phyloP scores from a whole-genome alignment of 345 rosid species.

The Aurinia saxatilis region DNA sequence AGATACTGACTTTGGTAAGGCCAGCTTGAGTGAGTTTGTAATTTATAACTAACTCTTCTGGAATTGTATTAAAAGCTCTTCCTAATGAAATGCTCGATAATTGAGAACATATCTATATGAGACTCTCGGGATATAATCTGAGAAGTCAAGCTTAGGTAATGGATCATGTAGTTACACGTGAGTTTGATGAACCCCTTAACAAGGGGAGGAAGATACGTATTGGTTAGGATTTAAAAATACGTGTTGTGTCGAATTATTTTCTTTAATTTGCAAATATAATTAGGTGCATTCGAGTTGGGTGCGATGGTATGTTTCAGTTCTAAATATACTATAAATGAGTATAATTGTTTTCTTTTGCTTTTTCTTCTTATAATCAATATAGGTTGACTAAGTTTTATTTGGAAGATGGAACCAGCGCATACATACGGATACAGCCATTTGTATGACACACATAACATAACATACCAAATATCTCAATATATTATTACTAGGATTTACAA shows the following conservation, averaged over 20 bases:
- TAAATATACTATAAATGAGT: not conserved
- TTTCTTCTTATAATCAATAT: not conserved
- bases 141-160: too few relatives aligned
- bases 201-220: not conserved
- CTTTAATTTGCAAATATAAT: not conserved
- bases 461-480: too few relatives aligned
- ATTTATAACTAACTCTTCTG: too few relatives aligned
- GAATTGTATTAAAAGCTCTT: too few relatives aligned
- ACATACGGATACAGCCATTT: not conserved
- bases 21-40: too few relatives aligned
- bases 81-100: too few relatives aligned
- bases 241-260: conserved; percentile 3
- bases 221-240: not conserved
- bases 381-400: conserved; percentile 15
- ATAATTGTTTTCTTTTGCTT: not conserved
- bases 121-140: too few relatives aligned
- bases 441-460: too few relatives aligned
- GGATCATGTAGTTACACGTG: too few relatives aligned
- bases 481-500: too few relatives aligned
- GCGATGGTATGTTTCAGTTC: conserved; percentile 14
- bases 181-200: not conserved
- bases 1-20: too few relatives aligned
- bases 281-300: conserved; percentile 9
- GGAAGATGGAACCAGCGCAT: conserved; percentile 5
- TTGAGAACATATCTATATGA: too few relatives aligned